phyloP scores from a whole-genome alignment of 768 basidiomycete genomes.

The Leucocoprinus leucothites region DNA sequence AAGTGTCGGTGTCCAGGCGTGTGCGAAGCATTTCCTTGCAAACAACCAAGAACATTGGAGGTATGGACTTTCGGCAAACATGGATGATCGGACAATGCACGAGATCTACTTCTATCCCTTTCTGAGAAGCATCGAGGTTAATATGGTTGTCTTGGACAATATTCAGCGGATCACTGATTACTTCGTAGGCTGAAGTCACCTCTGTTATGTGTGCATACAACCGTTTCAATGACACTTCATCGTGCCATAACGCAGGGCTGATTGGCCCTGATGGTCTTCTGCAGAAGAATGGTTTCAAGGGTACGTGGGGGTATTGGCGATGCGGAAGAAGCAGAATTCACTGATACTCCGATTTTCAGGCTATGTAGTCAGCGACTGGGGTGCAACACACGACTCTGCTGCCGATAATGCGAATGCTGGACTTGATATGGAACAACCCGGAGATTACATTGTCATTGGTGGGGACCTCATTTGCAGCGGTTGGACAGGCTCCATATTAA shows the following conservation, averaged over 20 bases:
- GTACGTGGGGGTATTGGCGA: conserved; percentile 20
- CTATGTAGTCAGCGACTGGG: conserved; percentile 52
- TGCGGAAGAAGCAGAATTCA: neutral
- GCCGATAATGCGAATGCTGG: conserved; percentile 44
- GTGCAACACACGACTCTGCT: conserved; percentile 46
- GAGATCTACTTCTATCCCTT: conserved; percentile 55
- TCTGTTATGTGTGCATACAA: conserved; percentile 55
- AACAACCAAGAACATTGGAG: conserved; percentile 54
- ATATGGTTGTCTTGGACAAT: neutral
- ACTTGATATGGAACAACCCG: conserved; percentile 51
- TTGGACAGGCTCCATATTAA: neutral
- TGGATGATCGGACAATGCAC: conserved; percentile 57
- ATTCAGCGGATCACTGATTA: neutral
- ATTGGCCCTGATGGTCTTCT: conserved; percentile 40
- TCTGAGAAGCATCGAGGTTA: conserved; percentile 44
- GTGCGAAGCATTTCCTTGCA: conserved; percentile 49
- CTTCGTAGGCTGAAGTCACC: conserved; percentile 41
- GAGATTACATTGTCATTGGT: conserved; percentile 46
- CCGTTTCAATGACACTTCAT: conserved; percentile 56
- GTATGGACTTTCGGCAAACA: conserved; percentile 39
- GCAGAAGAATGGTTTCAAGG: conserved; percentile 40
- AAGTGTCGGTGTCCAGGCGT: conserved; percentile 56
- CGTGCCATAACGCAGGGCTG: conserved; percentile 56
- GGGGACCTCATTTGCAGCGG: conserved; percentile 1
- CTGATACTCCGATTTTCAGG: conserved; percentile 21